Evolutionary conservation across 192 early-diverging fungal genomes (phyloP), one percentile per base, ranked within the genome.

Genomic region (Spizellomyces sp.): DNA sequence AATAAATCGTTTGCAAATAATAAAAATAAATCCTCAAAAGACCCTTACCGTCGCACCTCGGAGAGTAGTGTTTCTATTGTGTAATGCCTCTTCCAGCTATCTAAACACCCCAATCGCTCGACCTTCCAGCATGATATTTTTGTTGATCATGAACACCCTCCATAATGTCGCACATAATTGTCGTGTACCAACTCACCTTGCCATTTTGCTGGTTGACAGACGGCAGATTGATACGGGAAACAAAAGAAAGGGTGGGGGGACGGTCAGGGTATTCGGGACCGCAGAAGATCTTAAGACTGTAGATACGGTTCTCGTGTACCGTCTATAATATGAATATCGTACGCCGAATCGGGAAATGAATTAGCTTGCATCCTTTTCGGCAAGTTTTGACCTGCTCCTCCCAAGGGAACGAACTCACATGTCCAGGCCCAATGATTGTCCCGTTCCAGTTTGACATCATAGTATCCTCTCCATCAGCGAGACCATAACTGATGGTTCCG

Each of bases 231-330:
- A 99, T 90, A 60, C 83, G 83, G 19, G 93, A 91, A 8, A 92
- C 60, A 77, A 99, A 99, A 48, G 77, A 71, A 19, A 98, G 89
- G 5, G 67, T 66, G 0, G 98, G 98, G 21, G 95, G 87, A 17
- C 72, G 56, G 71, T 92, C 86, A 36, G 98, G 98, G 77, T 99
- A 99, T 14, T 90, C 67, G 1, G 88, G 77, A 46, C 92, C 95
- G 71, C 98, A 99, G 72, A 78, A 76, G 46, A 99, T 81, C 76
- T 84, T 86, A 42, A 99, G 80, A 62, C 86, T 86, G 81, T 99
- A 98, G 76, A 99, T 96, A 46, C 95, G 88, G 85, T 96, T 97
- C 77, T 99, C 95, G 73, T 96, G 94, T n/a, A 91, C 87, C 17
- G 94, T 90, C 94, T 95, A 79, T 22, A 67, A 2, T 36, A 36